phyloP scores from a whole-genome alignment of 768 basidiomycete genomes.

The Stropharia rugosoannulata region DNA sequence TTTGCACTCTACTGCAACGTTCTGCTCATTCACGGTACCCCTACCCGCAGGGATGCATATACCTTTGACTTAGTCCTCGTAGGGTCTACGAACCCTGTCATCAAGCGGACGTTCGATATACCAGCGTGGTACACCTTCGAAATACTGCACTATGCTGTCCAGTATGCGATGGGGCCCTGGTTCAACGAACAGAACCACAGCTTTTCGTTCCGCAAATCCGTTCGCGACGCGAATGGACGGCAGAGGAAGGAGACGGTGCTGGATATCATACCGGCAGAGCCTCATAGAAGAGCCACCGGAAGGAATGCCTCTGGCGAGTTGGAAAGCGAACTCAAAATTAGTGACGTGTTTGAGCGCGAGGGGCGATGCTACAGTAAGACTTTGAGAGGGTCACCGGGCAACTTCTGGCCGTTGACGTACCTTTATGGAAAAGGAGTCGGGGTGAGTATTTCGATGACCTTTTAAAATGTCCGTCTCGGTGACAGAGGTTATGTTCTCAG shows the following conservation, averaged over 20 bases:
- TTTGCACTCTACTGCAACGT: not conserved
- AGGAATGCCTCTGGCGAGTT: not conserved
- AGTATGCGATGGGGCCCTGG: constrained; percentile 14
- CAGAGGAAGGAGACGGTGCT: not conserved
- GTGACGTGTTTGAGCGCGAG: constrained; percentile 5
- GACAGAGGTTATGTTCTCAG: too few relatives aligned
- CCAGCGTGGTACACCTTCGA: constrained; percentile 8
- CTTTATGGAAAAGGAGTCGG: not conserved
- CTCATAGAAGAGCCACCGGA: not conserved
- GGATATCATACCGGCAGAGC: not conserved
- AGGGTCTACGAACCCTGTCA: constrained; percentile 1
- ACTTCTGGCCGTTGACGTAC: not conserved
- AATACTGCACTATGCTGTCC: constrained; percentile 7
- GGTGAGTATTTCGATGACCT: not conserved
- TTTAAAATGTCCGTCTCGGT: not conserved
- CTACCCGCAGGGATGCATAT: constrained; percentile 1
- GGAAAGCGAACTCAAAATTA: not conserved
- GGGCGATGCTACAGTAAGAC: not conserved
- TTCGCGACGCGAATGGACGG: too few relatives aligned
- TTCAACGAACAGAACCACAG: constrained; percentile 4
- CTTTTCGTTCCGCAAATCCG: not conserved
- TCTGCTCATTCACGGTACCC: not conserved
- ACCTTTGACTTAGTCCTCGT: constrained; percentile 6
- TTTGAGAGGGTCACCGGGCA: not conserved
- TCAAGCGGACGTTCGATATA: constrained; percentile 5